A percentile compares a stretch with the other conserved stretches of the same genome.
These are phyloP conservation scores for Barnettozyma vustinii DNA, from an alignment of 805 yeast species.

Conservation along the genomic window DNA sequence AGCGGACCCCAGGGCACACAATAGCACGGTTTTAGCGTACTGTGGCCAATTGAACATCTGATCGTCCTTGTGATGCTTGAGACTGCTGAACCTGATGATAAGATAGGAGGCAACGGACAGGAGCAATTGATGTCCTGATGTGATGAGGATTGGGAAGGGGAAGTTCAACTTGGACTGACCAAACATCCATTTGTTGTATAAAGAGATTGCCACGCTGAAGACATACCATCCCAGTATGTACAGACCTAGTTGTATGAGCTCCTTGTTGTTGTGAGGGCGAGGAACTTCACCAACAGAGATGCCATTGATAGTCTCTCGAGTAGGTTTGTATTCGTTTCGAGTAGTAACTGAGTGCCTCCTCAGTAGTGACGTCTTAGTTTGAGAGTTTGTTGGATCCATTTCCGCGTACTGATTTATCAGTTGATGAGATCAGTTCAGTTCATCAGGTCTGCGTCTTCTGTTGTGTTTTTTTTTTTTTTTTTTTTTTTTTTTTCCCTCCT, in stretches of 20 bases:
- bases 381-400: not conserved
- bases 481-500: too few species aligned
- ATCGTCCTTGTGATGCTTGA: conserved; percentile 6
- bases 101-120: conserved; percentile 45
- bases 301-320: not conserved
- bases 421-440: not conserved
- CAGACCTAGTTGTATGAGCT: not conserved
- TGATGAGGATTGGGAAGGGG: conserved; percentile 77
- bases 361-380: not conserved
- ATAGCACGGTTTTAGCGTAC: conserved; percentile 55
- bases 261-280: not conserved
- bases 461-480: not conserved
- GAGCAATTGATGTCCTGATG: conserved; percentile 79
- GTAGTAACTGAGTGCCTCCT: conserved; percentile 2
- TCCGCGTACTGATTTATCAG: not conserved
- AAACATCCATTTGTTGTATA: conserved; percentile 98
- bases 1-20: conserved; percentile 83
- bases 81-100: conserved; percentile 13
- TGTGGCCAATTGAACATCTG: conserved; percentile 25
- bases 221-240: conserved; percentile 57
- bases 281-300: not conserved
- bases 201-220: conserved; percentile 62
- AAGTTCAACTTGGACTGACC: conserved; percentile 67
- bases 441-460: too few species aligned
- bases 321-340: not conserved